Evolutionary conservation across 225 moss, liverwort and hornwort genomes (phyloP), one percentile per base, ranked within the genome.

Genomic region (Sphagnum contortum): DNA sequence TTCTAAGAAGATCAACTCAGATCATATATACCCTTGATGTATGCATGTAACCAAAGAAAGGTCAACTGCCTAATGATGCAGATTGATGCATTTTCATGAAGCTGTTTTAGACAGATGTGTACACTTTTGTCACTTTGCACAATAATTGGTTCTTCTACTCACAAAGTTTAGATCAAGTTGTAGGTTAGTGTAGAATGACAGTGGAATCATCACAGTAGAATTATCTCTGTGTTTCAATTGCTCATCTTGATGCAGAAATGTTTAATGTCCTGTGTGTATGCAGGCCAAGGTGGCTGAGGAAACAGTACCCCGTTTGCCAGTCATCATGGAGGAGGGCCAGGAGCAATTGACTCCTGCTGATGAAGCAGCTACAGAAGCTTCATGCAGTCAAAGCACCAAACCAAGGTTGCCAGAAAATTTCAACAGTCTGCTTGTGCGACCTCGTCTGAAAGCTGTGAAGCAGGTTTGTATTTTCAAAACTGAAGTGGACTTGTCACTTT

Each of bases 361-460:
- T 48, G 68, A 50, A 12, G 66, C 57, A 48, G 13, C 68, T 51
- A 53, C 6, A 45, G 47, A 68, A 75, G n/a, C 53, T 48, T 63
- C 60, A 0, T n/a, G 45, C 64, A 72, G 57, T 46, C 76, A 65
- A 63, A 54, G 49, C 61, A 63, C 58, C 2, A 86, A 66, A 65
- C 88, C 83, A 13, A 83, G 66, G 65, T 57, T 94, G 59, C 84
- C 72, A 44, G 64, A 81, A 2, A 81, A 74, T 63, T 91, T 87
- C 53, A 73, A 70, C 72, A 75, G 80, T 10, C 68, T 94, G 29
- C 72, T 71, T 58, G 72, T 81, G 0, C 81, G 74, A 69, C 10
- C 74, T 14, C 83, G 84, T n/a, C 73, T 94, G 58, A 87, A 80
- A 76, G 78, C 76, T n/a, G 73, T 87, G 68, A 91, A 87, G 63